Conservation (phyloP, 2,329 filamentous ascomycete species). For the Chrysosporium keratinophilum region DNA sequence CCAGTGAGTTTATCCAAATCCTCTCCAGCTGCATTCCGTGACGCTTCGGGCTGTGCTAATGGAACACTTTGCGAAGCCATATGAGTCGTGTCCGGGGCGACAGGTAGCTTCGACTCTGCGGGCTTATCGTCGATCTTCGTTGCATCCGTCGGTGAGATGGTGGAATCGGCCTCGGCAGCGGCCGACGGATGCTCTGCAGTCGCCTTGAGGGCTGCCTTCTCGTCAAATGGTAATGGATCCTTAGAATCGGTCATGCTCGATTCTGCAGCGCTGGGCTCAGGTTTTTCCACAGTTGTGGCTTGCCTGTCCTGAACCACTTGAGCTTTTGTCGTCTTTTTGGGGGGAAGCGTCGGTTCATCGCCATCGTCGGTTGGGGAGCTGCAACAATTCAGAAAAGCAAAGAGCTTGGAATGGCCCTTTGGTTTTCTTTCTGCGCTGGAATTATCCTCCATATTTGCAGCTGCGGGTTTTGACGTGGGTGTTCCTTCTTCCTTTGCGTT, state of each 20-base stretch:
- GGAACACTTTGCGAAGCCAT: neutral
- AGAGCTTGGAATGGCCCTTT: slow-evolving; percentile 32
- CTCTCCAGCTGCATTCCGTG: neutral
- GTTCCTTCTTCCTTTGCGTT: slow-evolving; percentile 22
- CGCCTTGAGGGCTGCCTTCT: slow-evolving; percentile 29
- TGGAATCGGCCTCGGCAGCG: slow-evolving; percentile 10
- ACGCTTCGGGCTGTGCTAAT: neutral
- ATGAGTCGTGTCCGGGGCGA: neutral
- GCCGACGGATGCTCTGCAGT: slow-evolving; percentile 23
- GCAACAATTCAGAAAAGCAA: slow-evolving; percentile 43
- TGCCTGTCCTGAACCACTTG: slow-evolving; percentile 29
- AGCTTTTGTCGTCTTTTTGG: slow-evolving; percentile 38
- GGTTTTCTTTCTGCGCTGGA: slow-evolving; percentile 33
- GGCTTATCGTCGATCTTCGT: neutral
- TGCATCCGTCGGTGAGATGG: neutral
- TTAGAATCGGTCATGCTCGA: slow-evolving; percentile 34
- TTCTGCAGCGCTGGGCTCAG: slow-evolving; percentile 30
- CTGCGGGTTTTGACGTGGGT: slow-evolving; percentile 20
- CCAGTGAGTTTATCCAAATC: neutral
- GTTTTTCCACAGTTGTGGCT: slow-evolving; percentile 27
- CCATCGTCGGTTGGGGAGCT: slow-evolving; percentile 36
- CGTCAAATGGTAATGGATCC: slow-evolving; percentile 29
- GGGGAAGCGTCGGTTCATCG: slow-evolving; percentile 35
- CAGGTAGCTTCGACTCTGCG: neutral
- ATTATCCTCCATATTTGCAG: slow-evolving; percentile 25